phyloP scores from a whole-genome alignment of 192 early-diverging fungal genomes.

The Gonapodya prolifera region DNA sequence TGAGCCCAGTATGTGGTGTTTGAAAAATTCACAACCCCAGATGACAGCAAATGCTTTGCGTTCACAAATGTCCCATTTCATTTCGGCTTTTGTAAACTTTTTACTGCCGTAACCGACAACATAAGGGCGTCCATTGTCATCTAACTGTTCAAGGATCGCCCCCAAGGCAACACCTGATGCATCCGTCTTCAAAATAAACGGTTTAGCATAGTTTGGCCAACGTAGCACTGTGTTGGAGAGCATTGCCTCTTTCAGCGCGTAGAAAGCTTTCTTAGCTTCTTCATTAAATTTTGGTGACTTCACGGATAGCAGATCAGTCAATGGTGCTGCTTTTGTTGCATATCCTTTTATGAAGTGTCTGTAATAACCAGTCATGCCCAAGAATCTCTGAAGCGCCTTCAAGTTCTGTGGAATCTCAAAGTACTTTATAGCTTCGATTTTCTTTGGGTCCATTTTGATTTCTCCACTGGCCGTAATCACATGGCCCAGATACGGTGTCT shows the following conservation, averaged over 20 bases:
- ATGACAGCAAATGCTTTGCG: slow-evolving; percentile 15
- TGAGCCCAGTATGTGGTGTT: slow-evolving; percentile 6
- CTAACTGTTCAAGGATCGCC: neutral
- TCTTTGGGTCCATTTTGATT: neutral
- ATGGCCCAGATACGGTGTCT: neutral
- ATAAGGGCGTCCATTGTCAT: neutral
- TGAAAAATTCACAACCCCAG: slow-evolving; percentile 12
- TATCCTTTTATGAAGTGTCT: slow-evolving; percentile 1
- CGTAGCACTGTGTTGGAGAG: neutral
- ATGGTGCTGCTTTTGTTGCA: neutral
- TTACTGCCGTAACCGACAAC: neutral
- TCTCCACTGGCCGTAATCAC: neutral
- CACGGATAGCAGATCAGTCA: neutral
- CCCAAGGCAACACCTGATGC: neutral
- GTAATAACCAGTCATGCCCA: slow-evolving; percentile 8
- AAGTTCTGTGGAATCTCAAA: neutral
- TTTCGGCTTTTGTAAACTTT: neutral
- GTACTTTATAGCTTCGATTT: neutral
- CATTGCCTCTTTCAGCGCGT: neutral
- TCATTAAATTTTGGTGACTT: neutral
- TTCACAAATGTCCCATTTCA: neutral
- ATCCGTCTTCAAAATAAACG: neutral
- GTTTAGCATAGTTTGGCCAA: neutral
- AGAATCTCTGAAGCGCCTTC: slow-evolving; percentile 4
- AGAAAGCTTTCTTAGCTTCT: neutral